A percentile compares a stretch with the other conserved stretches of the same genome.
Conservation (phyloP, 352 stramenopile genomes). For the Phytophthora pluvialis region DNA sequence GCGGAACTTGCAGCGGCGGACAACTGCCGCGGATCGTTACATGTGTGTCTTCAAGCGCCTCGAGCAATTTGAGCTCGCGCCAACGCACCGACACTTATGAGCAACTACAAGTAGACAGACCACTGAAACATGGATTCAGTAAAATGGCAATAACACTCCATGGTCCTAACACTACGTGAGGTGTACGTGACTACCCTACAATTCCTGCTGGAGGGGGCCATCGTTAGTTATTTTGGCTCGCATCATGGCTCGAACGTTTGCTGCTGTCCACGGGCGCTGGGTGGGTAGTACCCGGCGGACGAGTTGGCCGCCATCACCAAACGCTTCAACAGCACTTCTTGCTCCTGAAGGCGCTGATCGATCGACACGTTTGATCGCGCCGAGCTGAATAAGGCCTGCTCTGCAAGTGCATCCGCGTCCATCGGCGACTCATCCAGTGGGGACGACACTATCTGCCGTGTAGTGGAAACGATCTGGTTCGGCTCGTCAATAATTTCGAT, state of each 20-base stretch:
- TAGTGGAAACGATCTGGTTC: constrained; percentile 31
- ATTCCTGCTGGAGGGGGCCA: constrained; percentile 12
- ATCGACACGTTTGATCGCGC: constrained; percentile 33
- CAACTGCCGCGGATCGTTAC: too few species aligned
- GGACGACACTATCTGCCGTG: constrained; percentile 43
- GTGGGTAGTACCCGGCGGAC: constrained; percentile 36
- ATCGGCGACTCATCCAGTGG: constrained; percentile 29
- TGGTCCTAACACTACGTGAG: constrained; percentile 37
- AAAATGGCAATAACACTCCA: constrained; percentile 30
- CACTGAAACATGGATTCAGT: constrained; percentile 31
- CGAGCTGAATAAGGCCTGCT: constrained; percentile 35
- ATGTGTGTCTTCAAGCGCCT: too few species aligned
- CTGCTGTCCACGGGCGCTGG: constrained; percentile 27
- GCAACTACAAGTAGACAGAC: constrained; percentile 9
- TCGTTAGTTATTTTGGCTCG: constrained; percentile 34
- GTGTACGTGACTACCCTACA: constrained; percentile 31
- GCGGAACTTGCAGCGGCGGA: not conserved
- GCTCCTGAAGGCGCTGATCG: constrained; percentile 44
- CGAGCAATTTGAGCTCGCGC: too few species aligned
- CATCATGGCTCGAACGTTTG: constrained; percentile 15
- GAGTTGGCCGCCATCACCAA: constrained; percentile 47
- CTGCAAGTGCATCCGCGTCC: constrained; percentile 9
- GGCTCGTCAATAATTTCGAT: constrained; percentile 31
- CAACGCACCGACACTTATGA: constrained; percentile 3
- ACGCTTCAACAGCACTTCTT: constrained; percentile 41